Conservation (phyloP, 768 basidiomycete genomes). For the Tricholoma saponaceum region DNA sequence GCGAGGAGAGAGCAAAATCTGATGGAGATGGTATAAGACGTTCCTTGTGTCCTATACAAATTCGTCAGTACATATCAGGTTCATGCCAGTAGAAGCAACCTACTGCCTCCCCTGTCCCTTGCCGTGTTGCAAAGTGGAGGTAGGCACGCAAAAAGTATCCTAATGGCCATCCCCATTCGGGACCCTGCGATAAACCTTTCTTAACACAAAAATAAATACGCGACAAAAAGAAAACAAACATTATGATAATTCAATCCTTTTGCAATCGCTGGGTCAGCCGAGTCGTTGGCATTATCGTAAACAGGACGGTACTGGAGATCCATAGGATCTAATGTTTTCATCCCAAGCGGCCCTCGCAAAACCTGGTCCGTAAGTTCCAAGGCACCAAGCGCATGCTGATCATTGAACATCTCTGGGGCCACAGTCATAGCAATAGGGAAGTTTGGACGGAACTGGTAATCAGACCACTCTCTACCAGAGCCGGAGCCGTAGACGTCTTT, state of each 20-base stretch:
- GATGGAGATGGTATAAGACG: conserved; percentile 80
- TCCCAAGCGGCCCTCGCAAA: conserved; percentile 86
- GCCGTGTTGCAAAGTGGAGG: conserved; percentile 76
- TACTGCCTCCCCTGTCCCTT: conserved; percentile 67
- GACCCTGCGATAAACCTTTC: conserved; percentile 50
- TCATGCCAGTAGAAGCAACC: conserved; percentile 18
- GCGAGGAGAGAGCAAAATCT: conserved; percentile 65
- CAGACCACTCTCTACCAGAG: conserved; percentile 85
- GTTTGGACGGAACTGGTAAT: conserved; percentile 93
- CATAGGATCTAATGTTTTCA: conserved; percentile 89
- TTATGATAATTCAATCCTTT: conserved; percentile 96
- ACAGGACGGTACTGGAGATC: conserved; percentile 88
- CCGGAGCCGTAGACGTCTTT: conserved; percentile 97
- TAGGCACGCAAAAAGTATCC: conserved; percentile 96
- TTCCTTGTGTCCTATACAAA: conserved; percentile 52
- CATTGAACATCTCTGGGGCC: conserved; percentile 91
- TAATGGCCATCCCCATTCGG: conserved; percentile 93
- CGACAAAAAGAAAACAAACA: conserved; percentile 35
- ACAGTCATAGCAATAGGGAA: conserved; percentile 97
- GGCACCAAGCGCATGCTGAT: conserved; percentile 72
- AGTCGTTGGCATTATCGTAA: conserved; percentile 95
- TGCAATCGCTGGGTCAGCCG: conserved; percentile 74
- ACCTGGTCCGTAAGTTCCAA: conserved; percentile 76
- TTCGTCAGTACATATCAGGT: conserved; percentile 3
- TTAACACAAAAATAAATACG: conserved; percentile 4